Base-by-base conservation (phyloP, 2,329 filamentous ascomycete genomes). In the Chaetothyriales sp. region DNA sequence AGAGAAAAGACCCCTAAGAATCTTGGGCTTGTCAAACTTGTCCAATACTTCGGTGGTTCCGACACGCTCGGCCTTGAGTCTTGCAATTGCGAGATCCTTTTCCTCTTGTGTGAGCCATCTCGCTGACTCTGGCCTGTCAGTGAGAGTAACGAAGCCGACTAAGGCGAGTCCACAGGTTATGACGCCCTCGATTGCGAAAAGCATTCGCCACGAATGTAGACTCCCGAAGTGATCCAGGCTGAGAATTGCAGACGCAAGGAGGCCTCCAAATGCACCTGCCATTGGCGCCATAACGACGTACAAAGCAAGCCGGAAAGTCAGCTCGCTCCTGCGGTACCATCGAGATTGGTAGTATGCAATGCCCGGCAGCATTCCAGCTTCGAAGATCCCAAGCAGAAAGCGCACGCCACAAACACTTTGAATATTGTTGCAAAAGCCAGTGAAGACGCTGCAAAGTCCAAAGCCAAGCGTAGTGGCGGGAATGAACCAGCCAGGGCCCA, bases 401-500 rank as follows among this genome's bases (percentile, higher is more conserved):
- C 83, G 76, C 0, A 85, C 80, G 6, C 72, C 80, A 26, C 70
- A 78, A 2, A 70, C 67, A 3, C 70, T 65, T 1, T 72, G 65
- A 22, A 76, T 70, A 50, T 73, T 71, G n/a, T 76, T 58, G 9
- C 83, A 79, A 54, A 82, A 84, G 0, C 76, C 83, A 0, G 78
- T 84, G 43, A 73, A 74, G 7, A 86, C 65, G 0, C 80, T 84
- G 44, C 69, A 70, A 44, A 79, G 66, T 4, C 80, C 82, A 56
- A 84, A 86, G 46, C 72, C 68, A 1, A 85, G 65, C 0, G 78
- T 75, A 28, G 75, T 76, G 2, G 68, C 61, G 0, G 83, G 82
- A 18, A 86, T 73, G 61, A 80, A 85, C 79, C 79, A 84, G 28
- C 80, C 81, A 0, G 83, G 83, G 0, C 82, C 82, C 2, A 85